Evolutionary conservation across 768 basidiomycete genomes (phyloP).

Genomic region (Calocybe cyanea): DNA sequence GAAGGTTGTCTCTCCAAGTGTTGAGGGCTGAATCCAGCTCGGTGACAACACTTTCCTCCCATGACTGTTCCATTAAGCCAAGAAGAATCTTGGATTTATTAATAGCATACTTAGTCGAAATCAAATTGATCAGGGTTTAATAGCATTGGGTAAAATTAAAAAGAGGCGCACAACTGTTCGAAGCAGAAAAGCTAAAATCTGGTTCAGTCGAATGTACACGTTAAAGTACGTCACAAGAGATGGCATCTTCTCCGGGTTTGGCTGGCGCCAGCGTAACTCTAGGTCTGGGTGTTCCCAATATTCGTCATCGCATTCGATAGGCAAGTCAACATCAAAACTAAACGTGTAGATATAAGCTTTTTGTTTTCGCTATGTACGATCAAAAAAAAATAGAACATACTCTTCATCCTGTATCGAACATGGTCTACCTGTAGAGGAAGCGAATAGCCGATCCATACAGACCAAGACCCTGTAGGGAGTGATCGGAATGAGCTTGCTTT

Average conservation of each 20-base stretch:
- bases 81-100: conserved; percentile 66
- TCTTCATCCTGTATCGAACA: conserved; percentile 80
- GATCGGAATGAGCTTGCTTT: background rate
- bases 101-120: conserved; percentile 65
- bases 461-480: conserved; percentile 44
- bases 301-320: conserved; percentile 65
- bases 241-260: conserved; percentile 44
- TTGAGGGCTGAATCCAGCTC: conserved; percentile 71
- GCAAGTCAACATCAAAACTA: conserved; percentile 74
- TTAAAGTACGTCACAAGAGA: conserved; percentile 55
- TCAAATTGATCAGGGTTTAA: background rate
- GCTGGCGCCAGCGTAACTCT: conserved; percentile 64
- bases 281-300: conserved; percentile 68
- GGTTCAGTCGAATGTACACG: conserved; percentile 51
- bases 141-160: background rate
- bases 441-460: conserved; percentile 47
- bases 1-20: conserved; percentile 62
- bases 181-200: conserved; percentile 62
- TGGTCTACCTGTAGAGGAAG: conserved; percentile 62
- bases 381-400: conserved; percentile 31
- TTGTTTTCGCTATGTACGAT: conserved; percentile 3
- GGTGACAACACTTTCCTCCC: conserved; percentile 67
- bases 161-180: conserved; percentile 53
- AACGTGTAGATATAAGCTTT: background rate
- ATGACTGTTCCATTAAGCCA: conserved; percentile 55